Evolutionary conservation across 2,329 filamentous ascomycete species (phyloP).

Genomic region (Paecilomyces formosus): DNA sequence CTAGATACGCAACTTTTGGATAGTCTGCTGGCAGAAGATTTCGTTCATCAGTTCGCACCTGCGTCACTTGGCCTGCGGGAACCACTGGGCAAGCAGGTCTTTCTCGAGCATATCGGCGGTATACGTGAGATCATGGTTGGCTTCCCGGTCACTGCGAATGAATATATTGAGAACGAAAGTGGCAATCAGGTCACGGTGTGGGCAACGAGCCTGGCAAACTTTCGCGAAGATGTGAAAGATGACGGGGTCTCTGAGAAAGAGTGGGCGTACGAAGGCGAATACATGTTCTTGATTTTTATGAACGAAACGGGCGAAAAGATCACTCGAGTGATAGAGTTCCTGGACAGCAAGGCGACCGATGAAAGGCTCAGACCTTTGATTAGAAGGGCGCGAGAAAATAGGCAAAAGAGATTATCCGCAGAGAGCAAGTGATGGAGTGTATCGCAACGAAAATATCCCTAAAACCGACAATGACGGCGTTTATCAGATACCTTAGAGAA

Average conservation of each 20-base stretch:
- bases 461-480: no score
- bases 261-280: slow-evolving; percentile 24
- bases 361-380: slow-evolving; percentile 2
- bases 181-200: slow-evolving; percentile 18
- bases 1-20: background rate
- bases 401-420: background rate
- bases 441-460: background rate
- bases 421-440: background rate
- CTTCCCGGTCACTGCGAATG: slow-evolving; percentile 9
- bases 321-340: slow-evolving; percentile 20
- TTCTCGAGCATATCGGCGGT: slow-evolving; percentile 4
- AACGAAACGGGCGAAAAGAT: slow-evolving; percentile 20
- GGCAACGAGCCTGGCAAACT: slow-evolving; percentile 17
- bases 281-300: slow-evolving; percentile 24
- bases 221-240: slow-evolving; percentile 18
- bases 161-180: slow-evolving; percentile 7
- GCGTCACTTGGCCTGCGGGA: background rate
- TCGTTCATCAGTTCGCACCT: background rate
- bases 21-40: background rate
- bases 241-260: slow-evolving; percentile 5
- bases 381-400: slow-evolving; percentile 3
- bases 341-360: slow-evolving; percentile 21
- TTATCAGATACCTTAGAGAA: no score
- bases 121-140: slow-evolving; percentile 4
- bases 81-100: slow-evolving; percentile 5